phyloP scores from a whole-genome alignment of 768 basidiomycete genomes.

The Auricularia cornea region DNA sequence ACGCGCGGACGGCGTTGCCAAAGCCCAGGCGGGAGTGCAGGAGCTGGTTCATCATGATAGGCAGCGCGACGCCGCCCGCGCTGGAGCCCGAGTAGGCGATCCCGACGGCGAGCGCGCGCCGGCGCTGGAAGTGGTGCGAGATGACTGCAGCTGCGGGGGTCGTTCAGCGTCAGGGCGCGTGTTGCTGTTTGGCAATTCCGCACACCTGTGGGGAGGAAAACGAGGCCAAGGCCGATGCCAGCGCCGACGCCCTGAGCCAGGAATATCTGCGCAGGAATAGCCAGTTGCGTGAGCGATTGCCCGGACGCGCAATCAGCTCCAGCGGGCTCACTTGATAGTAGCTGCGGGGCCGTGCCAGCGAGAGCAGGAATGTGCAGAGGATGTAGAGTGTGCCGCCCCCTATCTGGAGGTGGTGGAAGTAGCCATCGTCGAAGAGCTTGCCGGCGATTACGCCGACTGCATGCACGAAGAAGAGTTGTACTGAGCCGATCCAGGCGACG shows the following conservation, averaged over 20 bases:
- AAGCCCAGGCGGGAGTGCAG: constrained; percentile 25
- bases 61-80: constrained; percentile 23
- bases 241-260: constrained; percentile 17
- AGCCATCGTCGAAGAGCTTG: constrained; percentile 24
- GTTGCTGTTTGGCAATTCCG: no score
- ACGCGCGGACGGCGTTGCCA: constrained; percentile 9
- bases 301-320: constrained; percentile 20
- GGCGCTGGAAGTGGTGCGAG: constrained; percentile 36
- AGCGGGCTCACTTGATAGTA: constrained; percentile 34
- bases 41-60: constrained; percentile 28
- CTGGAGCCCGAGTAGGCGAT: constrained; percentile 30
- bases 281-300: background rate
- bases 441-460: constrained; percentile 19
- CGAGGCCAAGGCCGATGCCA: constrained; percentile 43
- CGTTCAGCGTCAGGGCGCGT: no score
- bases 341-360: constrained; percentile 9
- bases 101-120: constrained; percentile 35
- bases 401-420: constrained; percentile 11
- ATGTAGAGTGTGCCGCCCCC: constrained; percentile 14
- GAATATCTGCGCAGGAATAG: constrained; percentile 3
- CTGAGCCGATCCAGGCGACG: constrained; percentile 26
- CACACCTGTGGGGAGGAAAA: constrained; percentile 35
- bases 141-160: constrained; percentile 29
- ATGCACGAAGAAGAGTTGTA: constrained; percentile 27
- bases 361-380: constrained; percentile 13